Conservation (phyloP, 2,329 filamentous ascomycete species). For the Aspergillus novoparasiticus region DNA sequence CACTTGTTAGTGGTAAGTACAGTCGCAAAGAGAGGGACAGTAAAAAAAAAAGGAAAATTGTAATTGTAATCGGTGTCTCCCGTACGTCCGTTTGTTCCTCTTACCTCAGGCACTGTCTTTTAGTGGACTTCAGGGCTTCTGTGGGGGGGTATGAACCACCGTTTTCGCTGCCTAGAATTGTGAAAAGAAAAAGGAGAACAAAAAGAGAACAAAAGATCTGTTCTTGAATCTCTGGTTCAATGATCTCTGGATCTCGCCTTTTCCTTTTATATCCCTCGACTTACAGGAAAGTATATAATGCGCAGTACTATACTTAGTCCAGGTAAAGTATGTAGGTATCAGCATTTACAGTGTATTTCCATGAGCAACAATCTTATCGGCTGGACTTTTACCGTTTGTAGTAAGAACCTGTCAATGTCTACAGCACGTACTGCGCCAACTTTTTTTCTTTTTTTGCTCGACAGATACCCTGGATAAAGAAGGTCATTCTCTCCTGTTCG, state of each 20-base stretch:
- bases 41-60: constrained; percentile 10
- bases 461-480: background rate
- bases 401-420: background rate
- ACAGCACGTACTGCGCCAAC: background rate
- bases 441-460: background rate
- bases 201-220: background rate
- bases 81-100: constrained; percentile 23
- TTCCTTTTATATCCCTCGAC: background rate
- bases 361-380: background rate
- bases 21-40: constrained; percentile 9
- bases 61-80: constrained; percentile 15
- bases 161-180: constrained; percentile 11
- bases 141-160: constrained; percentile 25
- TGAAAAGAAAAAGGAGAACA: background rate
- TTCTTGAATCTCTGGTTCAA: constrained; percentile 1
- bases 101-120: constrained; percentile 2
- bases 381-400: background rate
- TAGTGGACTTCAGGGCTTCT: constrained; percentile 30
- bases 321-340: background rate
- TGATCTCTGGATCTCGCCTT: background rate
- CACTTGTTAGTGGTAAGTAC: constrained; percentile 2
- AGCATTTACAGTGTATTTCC: background rate
- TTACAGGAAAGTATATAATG: background rate
- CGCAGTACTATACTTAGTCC: background rate
- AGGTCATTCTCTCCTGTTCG: background rate